Percentiles rank a stretch among this genome's conserved stretches.
phyloP scores from a whole-genome alignment of 345 rosid genomes.

The Gossypium sturtianum region DNA sequence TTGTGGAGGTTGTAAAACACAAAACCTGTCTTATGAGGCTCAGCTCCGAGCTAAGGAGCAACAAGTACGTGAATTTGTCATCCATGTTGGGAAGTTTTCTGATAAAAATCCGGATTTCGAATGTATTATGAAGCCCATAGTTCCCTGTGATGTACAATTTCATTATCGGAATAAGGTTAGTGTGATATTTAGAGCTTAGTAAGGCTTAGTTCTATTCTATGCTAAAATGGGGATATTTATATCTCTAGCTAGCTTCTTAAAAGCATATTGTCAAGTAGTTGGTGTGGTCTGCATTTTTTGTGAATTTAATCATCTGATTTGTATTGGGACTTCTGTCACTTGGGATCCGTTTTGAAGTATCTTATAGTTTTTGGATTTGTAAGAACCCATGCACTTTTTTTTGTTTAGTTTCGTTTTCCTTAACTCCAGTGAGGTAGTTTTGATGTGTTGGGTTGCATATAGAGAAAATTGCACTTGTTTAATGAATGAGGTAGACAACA shows the following conservation, averaged over 20 bases:
- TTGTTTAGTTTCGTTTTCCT: not conserved
- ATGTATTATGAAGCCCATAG: conserved; percentile 61
- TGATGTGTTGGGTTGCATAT: not conserved
- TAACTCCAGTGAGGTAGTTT: not conserved
- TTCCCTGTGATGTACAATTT: conserved; percentile 76
- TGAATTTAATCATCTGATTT: not conserved
- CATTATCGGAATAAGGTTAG: conserved; percentile 86
- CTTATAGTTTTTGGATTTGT: not conserved
- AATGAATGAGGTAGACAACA: not conserved
- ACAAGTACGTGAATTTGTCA: conserved; percentile 61
- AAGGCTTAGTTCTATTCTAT: not conserved
- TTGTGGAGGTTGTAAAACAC: conserved; percentile 90
- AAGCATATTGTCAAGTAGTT: not conserved
- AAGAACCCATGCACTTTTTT: not conserved
- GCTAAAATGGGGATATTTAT: not conserved
- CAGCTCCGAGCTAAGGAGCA: conserved; percentile 82
- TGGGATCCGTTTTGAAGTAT: not conserved
- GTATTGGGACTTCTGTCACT: not conserved
- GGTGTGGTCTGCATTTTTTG: not conserved
- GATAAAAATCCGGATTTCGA: conserved; percentile 34
- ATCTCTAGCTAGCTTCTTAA: not conserved
- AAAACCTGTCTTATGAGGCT: conserved; percentile 74
- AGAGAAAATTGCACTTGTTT: not conserved
- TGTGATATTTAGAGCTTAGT: not conserved
- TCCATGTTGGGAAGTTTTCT: conserved; percentile 68